phyloP scores from a whole-genome alignment of 371 early-diverging fungal genomes.

The Mortierella sp. region DNA sequence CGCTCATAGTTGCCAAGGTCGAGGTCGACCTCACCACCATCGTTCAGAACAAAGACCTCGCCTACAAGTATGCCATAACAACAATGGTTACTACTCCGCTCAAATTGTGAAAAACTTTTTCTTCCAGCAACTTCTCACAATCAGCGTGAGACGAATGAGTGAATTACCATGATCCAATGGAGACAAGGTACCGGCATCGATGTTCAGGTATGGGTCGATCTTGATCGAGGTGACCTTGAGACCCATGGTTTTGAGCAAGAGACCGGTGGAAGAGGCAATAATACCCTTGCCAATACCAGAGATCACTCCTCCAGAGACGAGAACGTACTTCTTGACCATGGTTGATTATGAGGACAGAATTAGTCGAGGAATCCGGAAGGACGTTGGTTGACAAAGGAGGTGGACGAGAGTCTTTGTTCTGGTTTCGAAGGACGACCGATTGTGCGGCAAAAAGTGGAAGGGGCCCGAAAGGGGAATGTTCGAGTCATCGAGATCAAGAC shows the following conservation, averaged over 20 bases:
- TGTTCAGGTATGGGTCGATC: slow-evolving; percentile 99
- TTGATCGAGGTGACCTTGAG: slow-evolving; percentile 98
- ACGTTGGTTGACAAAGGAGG: not conserved
- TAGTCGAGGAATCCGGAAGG: no score
- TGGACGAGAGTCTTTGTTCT: not conserved
- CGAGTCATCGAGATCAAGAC: not conserved
- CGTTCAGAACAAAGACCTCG: slow-evolving; percentile 99
- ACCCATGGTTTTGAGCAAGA: slow-evolving; percentile 95
- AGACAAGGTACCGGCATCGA: slow-evolving; percentile 97
- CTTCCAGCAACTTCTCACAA: slow-evolving; percentile 2
- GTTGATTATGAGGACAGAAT: slow-evolving; percentile 1
- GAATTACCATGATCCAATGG: slow-evolving; percentile 96
- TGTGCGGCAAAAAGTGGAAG: slow-evolving; percentile 20
- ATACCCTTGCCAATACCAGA: slow-evolving; percentile 99
- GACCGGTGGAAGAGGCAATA: slow-evolving; percentile 97
- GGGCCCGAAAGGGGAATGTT: slow-evolving; percentile 47
- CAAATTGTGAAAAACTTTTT: slow-evolving; percentile 6
- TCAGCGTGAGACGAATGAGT: not conserved
- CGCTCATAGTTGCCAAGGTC: slow-evolving; percentile 99
- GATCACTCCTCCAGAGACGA: slow-evolving; percentile 99
- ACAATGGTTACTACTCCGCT: slow-evolving; percentile 3
- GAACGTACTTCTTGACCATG: slow-evolving; percentile 86
- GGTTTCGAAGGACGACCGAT: slow-evolving; percentile 13
- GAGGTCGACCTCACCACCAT: slow-evolving; percentile 99
- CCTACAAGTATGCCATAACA: slow-evolving; percentile 58